These are phyloP conservation scores for Phaeotremella fagi DNA, from an alignment of 768 basidiomycete genomes.

Conservation along the genomic window DNA sequence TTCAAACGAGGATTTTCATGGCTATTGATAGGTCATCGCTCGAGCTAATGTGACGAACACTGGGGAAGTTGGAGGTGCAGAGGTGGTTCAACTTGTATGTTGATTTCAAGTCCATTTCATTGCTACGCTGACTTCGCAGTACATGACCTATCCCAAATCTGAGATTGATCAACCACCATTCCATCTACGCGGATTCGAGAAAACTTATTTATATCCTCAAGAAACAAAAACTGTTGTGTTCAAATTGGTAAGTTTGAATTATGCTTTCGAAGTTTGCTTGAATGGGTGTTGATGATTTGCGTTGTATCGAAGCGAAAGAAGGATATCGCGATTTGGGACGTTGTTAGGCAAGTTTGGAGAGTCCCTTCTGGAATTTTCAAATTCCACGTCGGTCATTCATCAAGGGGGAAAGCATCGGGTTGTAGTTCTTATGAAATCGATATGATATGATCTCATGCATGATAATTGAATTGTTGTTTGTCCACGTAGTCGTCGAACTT, in stretches of 20 bases:
- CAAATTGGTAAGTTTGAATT: slow-evolving; percentile 26
- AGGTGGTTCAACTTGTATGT: slow-evolving; percentile 49
- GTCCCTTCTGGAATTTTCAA: slow-evolving; percentile 62
- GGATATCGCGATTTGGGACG: slow-evolving; percentile 62
- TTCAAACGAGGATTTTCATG: not conserved
- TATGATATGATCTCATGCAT: not conserved
- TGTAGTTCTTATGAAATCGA: not conserved
- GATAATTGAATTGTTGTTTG: too few species aligned
- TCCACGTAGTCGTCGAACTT: too few species aligned
- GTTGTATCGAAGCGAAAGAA: slow-evolving; percentile 34
- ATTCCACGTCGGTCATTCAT: slow-evolving; percentile 57
- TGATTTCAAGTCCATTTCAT: not conserved
- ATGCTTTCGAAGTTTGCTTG: not conserved
- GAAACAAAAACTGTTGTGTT: slow-evolving; percentile 34
- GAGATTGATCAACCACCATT: slow-evolving; percentile 41
- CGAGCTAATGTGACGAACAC: slow-evolving; percentile 47
- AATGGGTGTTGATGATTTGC: slow-evolving; percentile 2
- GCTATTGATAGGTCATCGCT: slow-evolving; percentile 24
- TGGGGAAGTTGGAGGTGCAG: slow-evolving; percentile 42
- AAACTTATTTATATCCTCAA: slow-evolving; percentile 35
- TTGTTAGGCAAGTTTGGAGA: slow-evolving; percentile 67
- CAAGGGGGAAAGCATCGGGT: slow-evolving; percentile 33
- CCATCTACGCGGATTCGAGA: slow-evolving; percentile 47
- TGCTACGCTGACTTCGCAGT: slow-evolving; percentile 22
- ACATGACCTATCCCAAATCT: slow-evolving; percentile 39